A percentile compares a stretch with the other conserved stretches of the same genome.
phyloP scores from a whole-genome alignment of 129 eudicot species.

The Ambrosia artemisiifolia region DNA sequence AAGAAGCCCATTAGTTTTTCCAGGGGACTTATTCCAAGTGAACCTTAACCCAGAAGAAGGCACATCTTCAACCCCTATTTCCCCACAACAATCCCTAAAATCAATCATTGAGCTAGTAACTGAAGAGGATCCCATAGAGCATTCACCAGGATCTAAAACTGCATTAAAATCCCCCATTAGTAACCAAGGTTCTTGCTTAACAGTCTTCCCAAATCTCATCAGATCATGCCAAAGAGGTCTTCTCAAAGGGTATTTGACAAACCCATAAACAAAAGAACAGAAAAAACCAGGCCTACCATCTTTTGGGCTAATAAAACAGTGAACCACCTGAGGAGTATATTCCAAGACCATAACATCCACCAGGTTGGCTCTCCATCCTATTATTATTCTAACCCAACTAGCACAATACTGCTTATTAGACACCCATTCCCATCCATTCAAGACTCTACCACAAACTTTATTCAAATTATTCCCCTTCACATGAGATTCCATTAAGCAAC shows the following conservation, averaged over 20 bases:
- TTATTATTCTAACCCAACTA: not conserved
- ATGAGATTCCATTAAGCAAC: not conserved
- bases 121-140: not conserved
- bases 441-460: not conserved
- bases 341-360: not conserved
- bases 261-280: not conserved
- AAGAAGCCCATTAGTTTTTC: not conserved
- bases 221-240: not conserved
- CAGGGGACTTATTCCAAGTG: not conserved
- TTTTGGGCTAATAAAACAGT: not conserved
- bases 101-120: not conserved
- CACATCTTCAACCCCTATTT: too few relatives aligned
- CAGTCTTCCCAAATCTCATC: accelerated
- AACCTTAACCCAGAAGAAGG: not conserved
- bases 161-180: not conserved
- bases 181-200: not conserved
- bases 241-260: not conserved
- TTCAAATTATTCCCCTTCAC: not conserved
- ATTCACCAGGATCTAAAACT: not conserved
- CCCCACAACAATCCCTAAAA: not conserved
- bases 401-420: not conserved
- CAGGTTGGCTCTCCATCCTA: not conserved
- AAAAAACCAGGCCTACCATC: not conserved
- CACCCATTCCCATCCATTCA: accelerated
- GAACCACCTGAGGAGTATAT: not conserved